A percentile compares a stretch with the other conserved stretches of the same genome.
Evolutionary conservation across 495 filamentous ascomycete species (phyloP).

Genomic region (Ascobolus immersus): DNA sequence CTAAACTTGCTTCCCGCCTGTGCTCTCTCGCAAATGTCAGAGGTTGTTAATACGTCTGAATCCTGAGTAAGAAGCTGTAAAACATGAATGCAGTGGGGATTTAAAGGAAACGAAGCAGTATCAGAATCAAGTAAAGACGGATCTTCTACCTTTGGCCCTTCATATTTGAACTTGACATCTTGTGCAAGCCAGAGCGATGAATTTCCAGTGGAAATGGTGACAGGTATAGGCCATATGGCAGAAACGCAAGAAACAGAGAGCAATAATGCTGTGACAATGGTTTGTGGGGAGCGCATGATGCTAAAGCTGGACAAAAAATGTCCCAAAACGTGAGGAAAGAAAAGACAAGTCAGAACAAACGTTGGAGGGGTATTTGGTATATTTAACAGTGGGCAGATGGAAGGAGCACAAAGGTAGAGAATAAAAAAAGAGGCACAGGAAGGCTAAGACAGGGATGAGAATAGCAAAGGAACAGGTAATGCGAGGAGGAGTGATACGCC

Average conservation of each 20-base stretch:
- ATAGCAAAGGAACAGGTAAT: too few relatives aligned
- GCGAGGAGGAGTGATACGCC: too few relatives aligned
- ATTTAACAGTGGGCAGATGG: too few relatives aligned
- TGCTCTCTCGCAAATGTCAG: neutral
- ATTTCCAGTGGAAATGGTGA: conserved; percentile 11
- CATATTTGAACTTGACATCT: conserved; percentile 7
- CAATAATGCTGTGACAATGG: too few relatives aligned
- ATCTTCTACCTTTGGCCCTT: conserved; percentile 1
- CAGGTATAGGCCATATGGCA: conserved; percentile 18
- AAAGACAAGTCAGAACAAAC: too few relatives aligned
- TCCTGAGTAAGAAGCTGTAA: neutral
- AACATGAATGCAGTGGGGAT: neutral
- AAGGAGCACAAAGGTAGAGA: too few relatives aligned
- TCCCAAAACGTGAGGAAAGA: too few relatives aligned
- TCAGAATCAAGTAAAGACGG: neutral
- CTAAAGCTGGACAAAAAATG: too few relatives aligned
- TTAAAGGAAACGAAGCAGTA: neutral
- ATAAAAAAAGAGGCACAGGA: too few relatives aligned
- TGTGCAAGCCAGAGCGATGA: conserved; percentile 13
- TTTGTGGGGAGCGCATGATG: too few relatives aligned
- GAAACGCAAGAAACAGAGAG: conserved; percentile 7
- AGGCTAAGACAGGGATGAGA: too few relatives aligned
- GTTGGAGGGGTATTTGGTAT: too few relatives aligned
- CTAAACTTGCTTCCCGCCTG: neutral
- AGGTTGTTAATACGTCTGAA: neutral